Conservation (phyloP, 179 eudicot species). For the Pouteria campechiana region DNA sequence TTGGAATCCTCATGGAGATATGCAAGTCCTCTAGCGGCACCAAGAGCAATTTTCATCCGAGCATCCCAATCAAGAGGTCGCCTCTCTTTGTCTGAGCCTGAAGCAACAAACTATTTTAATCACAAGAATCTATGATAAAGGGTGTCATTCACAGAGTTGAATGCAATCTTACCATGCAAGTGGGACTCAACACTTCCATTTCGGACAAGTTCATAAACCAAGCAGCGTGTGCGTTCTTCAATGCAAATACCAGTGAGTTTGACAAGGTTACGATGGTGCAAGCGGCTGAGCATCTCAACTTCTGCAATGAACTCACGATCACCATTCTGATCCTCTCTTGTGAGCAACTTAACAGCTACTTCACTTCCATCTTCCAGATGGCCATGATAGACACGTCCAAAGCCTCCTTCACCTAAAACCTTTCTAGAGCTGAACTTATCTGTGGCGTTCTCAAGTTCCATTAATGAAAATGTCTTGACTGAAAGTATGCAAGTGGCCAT, state of each 20-base stretch:
- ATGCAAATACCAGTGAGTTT: conserved; percentile 86
- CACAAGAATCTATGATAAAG: too few species aligned
- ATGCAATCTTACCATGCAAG: conserved; percentile 62
- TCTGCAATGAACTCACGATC: conserved; percentile 89
- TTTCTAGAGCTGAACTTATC: conserved; percentile 60
- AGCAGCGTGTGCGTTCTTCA: conserved; percentile 71
- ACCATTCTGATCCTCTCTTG: conserved; percentile 68
- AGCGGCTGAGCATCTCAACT: conserved; percentile 91
- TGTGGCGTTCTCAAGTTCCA: conserved; percentile 86
- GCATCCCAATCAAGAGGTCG: conserved; percentile 94
- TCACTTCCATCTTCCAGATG: conserved; percentile 61
- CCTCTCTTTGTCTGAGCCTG: conserved; percentile 53
- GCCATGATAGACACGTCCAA: conserved; percentile 92
- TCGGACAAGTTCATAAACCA: conserved; percentile 82
- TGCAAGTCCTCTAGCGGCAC: conserved; percentile 98
- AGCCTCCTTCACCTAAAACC: conserved; percentile 95
- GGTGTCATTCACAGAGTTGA: neutral
- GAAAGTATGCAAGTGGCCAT: conserved; percentile 72
- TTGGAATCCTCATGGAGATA: conserved; percentile 97
- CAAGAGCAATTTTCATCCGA: conserved; percentile 85
- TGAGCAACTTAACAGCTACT: conserved; percentile 87
- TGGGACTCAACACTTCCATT: conserved; percentile 98
- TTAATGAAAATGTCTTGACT: conserved; percentile 61
- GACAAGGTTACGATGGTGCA: conserved; percentile 95
- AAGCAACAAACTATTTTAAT: too few species aligned